A percentile compares a stretch with the other conserved stretches of the same genome.
These are phyloP conservation scores for Trichaptum fuscoviolaceum DNA, from an alignment of 768 basidiomycete species.

Conservation along the genomic window DNA sequence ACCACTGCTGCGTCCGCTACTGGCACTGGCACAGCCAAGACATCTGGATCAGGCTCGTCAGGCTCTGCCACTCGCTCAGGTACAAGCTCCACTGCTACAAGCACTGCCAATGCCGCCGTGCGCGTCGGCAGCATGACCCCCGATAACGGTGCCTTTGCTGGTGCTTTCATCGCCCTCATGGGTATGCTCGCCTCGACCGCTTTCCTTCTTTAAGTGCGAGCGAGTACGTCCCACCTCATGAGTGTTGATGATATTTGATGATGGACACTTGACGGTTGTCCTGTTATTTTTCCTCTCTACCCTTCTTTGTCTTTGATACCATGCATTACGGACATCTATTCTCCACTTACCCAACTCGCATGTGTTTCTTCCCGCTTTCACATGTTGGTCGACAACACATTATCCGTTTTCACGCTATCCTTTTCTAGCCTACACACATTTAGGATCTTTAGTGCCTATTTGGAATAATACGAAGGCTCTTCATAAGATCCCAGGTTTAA, in stretches of 20 bases:
- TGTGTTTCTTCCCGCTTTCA: not conserved
- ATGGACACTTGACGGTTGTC: not conserved
- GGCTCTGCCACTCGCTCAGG: slow-evolving; percentile 5
- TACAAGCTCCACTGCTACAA: not conserved
- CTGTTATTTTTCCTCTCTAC: not conserved
- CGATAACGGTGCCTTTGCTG: slow-evolving; percentile 3
- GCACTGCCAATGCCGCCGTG: not conserved
- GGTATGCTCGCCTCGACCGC: not conserved
- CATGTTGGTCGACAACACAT: not conserved
- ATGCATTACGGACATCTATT: not conserved
- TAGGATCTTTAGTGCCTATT: not conserved
- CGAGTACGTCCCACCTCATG: not conserved
- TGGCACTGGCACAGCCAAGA: slow-evolving; percentile 8
- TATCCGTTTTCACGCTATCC: not conserved
- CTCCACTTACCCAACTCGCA: not conserved
- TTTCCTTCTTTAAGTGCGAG: slow-evolving; percentile 1
- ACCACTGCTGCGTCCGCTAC: slow-evolving; percentile 9
- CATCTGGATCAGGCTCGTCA: slow-evolving; percentile 11
- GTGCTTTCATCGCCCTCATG: not conserved
- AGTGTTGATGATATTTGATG: not conserved
- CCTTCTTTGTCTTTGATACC: not conserved
- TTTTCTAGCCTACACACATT: not conserved
- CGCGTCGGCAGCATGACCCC: not conserved
- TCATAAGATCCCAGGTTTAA: not conserved
- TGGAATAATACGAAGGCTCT: not conserved